phyloP scores from a whole-genome alignment of 2,329 filamentous ascomycete genomes.

The Pleomassaria siparia region DNA sequence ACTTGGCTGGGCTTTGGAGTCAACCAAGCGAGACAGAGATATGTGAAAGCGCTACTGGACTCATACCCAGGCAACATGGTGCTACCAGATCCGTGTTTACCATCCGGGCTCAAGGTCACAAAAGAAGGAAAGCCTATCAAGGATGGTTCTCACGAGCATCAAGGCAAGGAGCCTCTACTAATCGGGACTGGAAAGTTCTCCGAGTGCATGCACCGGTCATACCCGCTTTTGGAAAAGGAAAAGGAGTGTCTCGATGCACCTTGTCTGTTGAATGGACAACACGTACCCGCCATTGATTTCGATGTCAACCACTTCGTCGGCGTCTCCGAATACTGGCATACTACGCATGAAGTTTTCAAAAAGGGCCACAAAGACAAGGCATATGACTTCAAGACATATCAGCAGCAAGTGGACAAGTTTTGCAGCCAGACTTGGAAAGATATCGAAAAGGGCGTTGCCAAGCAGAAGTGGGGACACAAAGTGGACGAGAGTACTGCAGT shows the following conservation, averaged over 20 bases:
- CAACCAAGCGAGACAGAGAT: conserved; percentile 84
- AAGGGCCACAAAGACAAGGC: conserved; percentile 67
- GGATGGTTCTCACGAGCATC: conserved; percentile 46
- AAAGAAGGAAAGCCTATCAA: conserved; percentile 65
- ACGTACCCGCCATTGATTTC: conserved; percentile 95
- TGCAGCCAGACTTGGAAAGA: conserved; percentile 80
- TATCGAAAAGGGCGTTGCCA: conserved; percentile 67
- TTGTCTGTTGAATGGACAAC: conserved; percentile 86
- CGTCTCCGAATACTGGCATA: conserved; percentile 98
- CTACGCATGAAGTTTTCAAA: conserved; percentile 90
- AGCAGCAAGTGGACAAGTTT: conserved; percentile 79
- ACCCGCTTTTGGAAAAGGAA: conserved; percentile 87
- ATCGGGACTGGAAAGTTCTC: conserved; percentile 85
- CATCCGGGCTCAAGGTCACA: conserved; percentile 72
- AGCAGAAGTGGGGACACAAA: conserved; percentile 73
- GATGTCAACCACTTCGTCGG: conserved; percentile 97
- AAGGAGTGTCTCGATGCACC: conserved; percentile 78
- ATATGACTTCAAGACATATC: conserved; percentile 90
- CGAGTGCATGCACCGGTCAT: conserved; percentile 79
- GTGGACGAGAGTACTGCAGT: conserved; percentile 72
- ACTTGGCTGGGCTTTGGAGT: conserved; percentile 98
- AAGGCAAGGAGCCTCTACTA: conserved; percentile 55
- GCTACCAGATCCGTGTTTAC: conserved; percentile 88
- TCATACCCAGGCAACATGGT: conserved; percentile 65
- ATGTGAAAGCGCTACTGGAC: conserved; percentile 74